Conservation (phyloP, 768 basidiomycete species). For the Xerocomellus chrysenteron region DNA sequence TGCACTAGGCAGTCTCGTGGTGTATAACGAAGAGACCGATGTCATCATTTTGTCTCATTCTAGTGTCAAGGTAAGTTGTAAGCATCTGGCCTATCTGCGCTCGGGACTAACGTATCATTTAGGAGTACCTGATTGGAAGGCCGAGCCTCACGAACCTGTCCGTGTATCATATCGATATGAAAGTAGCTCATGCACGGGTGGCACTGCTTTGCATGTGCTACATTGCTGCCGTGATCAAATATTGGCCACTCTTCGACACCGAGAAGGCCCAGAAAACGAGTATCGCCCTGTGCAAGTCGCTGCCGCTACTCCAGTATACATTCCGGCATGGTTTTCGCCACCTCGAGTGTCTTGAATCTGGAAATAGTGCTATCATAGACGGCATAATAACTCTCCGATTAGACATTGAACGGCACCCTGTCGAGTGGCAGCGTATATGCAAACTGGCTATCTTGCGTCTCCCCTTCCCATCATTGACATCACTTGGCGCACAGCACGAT, state of each 20-base stretch:
- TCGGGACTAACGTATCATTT: not conserved
- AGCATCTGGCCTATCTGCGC: not conserved
- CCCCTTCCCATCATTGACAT: not conserved
- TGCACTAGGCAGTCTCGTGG: constrained; percentile 15
- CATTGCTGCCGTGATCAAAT: not conserved
- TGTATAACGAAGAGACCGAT: not conserved
- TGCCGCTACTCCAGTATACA: not conserved
- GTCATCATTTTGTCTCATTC: constrained; percentile 14
- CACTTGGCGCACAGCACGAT: not conserved
- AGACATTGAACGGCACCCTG: not conserved
- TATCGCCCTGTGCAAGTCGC: no score
- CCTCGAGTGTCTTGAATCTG: not conserved
- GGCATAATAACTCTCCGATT: not conserved
- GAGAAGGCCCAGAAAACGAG: not conserved
- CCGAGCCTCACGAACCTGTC: not conserved
- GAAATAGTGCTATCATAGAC: not conserved
- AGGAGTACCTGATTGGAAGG: constrained; percentile 9
- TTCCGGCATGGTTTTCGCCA: not conserved
- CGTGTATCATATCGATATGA: not conserved
- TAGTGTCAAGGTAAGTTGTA: constrained; percentile 12
- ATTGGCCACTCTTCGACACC: not conserved
- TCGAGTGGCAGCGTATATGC: not conserved
- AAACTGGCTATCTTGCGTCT: not conserved
- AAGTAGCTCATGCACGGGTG: not conserved
- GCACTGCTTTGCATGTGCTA: constrained; percentile 2